A percentile compares a stretch with the other conserved stretches of the same genome.
Conservation (phyloP, 2,329 filamentous ascomycete species). For the Ophiocordyceps sinensis region DNA sequence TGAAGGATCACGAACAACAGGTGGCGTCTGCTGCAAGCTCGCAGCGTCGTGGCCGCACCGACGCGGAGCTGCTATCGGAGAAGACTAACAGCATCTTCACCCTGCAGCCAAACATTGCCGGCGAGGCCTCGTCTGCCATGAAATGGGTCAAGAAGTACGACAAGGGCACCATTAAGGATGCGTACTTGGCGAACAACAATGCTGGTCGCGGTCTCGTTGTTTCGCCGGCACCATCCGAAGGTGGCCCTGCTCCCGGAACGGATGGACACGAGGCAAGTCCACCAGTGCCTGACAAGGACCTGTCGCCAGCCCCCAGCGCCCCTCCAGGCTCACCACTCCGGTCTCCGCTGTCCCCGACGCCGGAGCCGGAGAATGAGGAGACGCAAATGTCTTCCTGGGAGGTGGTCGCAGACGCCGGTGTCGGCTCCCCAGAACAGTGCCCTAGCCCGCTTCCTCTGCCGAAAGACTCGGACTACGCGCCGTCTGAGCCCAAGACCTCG, state of each 20-base stretch:
- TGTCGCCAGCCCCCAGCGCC: constrained; percentile 4
- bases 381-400: not conserved
- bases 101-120: constrained; percentile 69
- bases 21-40: constrained; percentile 22
- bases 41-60: constrained; percentile 39
- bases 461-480: constrained; percentile 3
- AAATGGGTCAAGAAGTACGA: constrained; percentile 96
- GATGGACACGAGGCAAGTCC: constrained; percentile 10
- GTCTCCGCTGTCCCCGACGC: not conserved
- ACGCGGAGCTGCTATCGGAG: constrained; percentile 38
- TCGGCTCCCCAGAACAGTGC: not conserved
- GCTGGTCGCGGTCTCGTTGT: constrained; percentile 50
- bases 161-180: constrained; percentile 68
- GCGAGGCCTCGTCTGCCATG: constrained; percentile 82
- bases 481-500: constrained; percentile 1
- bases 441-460: constrained; percentile 10
- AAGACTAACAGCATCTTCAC: constrained; percentile 89
- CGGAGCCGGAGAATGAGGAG: not conserved
- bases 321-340: not conserved
- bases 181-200: constrained; percentile 64
- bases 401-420: constrained; percentile 1
- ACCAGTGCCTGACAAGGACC: constrained; percentile 27
- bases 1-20: constrained; percentile 44
- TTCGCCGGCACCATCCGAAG: constrained; percentile 19
- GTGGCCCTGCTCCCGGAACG: not conserved